phyloP scores from a whole-genome alignment of 495 filamentous ascomycete genomes.

The Rhypophila decipiens region DNA sequence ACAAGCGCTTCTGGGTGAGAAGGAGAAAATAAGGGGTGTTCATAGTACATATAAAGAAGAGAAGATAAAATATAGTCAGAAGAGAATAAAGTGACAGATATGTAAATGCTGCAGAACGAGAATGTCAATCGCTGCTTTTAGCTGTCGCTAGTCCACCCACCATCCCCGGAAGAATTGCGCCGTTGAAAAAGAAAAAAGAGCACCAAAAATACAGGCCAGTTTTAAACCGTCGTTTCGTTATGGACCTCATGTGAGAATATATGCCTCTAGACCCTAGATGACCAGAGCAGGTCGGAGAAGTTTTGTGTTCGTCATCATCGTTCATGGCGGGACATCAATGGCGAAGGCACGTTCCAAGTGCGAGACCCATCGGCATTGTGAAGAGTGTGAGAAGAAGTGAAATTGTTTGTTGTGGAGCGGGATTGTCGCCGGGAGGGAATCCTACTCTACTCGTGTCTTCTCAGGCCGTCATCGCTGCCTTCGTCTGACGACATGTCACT shows the following conservation, averaged over 20 bases:
- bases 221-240: slow-evolving; percentile 6
- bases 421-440: neutral
- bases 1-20: no score
- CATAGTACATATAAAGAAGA: slow-evolving; percentile 28
- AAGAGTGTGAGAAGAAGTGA: slow-evolving; percentile 34
- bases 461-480: slow-evolving; percentile 53
- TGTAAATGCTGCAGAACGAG: slow-evolving; percentile 28
- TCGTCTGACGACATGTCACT: slow-evolving; percentile 53
- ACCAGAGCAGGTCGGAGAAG: slow-evolving; percentile 12
- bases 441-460: slow-evolving; percentile 51
- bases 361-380: slow-evolving; percentile 26
- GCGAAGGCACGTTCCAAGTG: slow-evolving; percentile 28
- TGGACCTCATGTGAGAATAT: slow-evolving; percentile 9
- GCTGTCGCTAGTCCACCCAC: neutral
- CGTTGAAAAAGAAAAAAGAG: slow-evolving; percentile 7
- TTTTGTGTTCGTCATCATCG: slow-evolving; percentile 26
- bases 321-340: slow-evolving; percentile 32
- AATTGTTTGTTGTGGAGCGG: slow-evolving; percentile 1
- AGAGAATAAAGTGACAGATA: slow-evolving; percentile 3
- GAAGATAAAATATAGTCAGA: neutral
- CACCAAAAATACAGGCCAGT: no score
- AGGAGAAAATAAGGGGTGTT: slow-evolving; percentile 11
- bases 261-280: slow-evolving; percentile 16
- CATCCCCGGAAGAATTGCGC: slow-evolving; percentile 5
- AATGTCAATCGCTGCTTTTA: slow-evolving; percentile 15